Percentiles rank a stretch among this genome's conserved stretches.
phyloP scores from a whole-genome alignment of 371 early-diverging fungal genomes.

The Actinomucor elegans region DNA sequence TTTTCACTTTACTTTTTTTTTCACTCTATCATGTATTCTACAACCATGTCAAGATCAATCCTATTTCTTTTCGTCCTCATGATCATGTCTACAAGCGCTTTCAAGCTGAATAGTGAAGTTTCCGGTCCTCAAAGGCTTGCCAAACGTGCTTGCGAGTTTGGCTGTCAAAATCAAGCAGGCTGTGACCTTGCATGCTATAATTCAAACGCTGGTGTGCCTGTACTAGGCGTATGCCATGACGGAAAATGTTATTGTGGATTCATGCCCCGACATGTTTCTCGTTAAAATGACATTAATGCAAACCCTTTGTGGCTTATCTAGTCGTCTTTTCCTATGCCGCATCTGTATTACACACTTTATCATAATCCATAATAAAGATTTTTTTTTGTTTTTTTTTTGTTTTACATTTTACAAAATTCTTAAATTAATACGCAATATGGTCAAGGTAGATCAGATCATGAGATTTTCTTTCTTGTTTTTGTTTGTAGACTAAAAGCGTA shows the following conservation, averaged over 20 bases:
- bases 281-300: too few species aligned
- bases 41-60: not conserved
- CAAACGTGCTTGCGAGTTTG: conserved; percentile 14
- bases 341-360: too few species aligned
- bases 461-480: not conserved
- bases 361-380: not conserved
- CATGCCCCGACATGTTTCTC: too few species aligned
- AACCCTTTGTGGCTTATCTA: too few species aligned
- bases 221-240: conserved; percentile 15
- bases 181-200: conserved; percentile 6
- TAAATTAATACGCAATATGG: conserved; percentile 24
- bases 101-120: not conserved
- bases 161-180: not conserved
- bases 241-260: conserved; percentile 16
- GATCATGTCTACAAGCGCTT: not conserved
- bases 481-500: too few species aligned
- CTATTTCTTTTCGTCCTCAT: not conserved
- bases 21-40: not conserved
- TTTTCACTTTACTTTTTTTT: not conserved
- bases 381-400: not conserved
- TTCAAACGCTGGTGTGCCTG: not conserved
- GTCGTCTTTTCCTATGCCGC: too few species aligned
- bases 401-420: conserved; percentile 4
- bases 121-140: conserved; percentile 5
- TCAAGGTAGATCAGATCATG: conserved; percentile 15